Evolutionary conservation across 768 basidiomycete species (phyloP).

Genomic region (Kwoniella mangroviensis): DNA sequence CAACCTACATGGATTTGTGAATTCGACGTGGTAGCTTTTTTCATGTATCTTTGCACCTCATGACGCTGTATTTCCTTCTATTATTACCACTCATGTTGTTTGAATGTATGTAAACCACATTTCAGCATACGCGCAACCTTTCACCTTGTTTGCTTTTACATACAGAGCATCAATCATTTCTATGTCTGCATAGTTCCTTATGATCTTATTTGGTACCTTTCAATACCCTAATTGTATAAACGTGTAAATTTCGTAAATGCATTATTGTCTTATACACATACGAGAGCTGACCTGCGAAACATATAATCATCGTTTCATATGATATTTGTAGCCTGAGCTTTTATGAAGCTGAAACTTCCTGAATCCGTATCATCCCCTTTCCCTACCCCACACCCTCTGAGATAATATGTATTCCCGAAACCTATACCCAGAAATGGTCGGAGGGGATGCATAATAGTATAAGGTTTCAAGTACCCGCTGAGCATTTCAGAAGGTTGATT

Average conservation of each 20-base stretch:
- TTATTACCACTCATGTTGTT: background rate
- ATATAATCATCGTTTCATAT: background rate
- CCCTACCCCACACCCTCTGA: constrained; percentile 44
- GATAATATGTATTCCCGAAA: constrained; percentile 31
- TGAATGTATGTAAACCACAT: too few relatives aligned
- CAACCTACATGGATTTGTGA: constrained; percentile 34
- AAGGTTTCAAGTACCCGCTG: constrained; percentile 29
- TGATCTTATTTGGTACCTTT: background rate
- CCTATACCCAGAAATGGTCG: constrained; percentile 45
- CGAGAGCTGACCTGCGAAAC: background rate
- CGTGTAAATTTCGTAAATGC: background rate
- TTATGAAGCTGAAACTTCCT: constrained; percentile 46
- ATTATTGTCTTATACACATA: background rate
- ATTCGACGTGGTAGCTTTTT: constrained; percentile 14
- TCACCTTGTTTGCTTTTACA: too few relatives aligned
- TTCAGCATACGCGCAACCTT: too few relatives aligned
- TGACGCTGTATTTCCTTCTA: background rate
- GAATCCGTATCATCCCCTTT: constrained; percentile 46
- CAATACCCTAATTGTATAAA: background rate
- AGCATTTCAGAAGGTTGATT: constrained; percentile 7
- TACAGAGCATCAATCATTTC: too few relatives aligned
- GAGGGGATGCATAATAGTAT: constrained; percentile 45
- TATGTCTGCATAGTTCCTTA: background rate
- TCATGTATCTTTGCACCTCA: background rate
- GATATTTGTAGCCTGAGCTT: constrained; percentile 23